A percentile compares a stretch with the other conserved stretches of the same genome.
Evolutionary conservation across 2,329 filamentous ascomycete species (phyloP).

Genomic region (Penicillium verrucosum): DNA sequence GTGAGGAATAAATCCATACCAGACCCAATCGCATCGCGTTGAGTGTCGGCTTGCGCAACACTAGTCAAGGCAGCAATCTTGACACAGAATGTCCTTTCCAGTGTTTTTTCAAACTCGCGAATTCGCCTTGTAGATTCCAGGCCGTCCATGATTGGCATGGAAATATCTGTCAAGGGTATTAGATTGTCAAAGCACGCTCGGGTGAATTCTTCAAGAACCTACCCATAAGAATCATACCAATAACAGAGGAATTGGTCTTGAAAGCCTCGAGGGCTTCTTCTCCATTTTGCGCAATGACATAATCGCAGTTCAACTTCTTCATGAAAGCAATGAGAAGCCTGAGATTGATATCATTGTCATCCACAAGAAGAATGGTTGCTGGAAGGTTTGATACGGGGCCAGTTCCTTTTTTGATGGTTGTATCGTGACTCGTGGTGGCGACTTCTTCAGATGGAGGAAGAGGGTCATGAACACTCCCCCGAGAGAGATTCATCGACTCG

Average conservation of each 20-base stretch:
- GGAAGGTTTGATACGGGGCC: neutral
- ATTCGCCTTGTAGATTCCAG: conserved; percentile 30
- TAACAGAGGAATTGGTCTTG: conserved; percentile 10
- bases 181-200: neutral
- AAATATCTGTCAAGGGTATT: conserved; percentile 26
- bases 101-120: conserved; percentile 22
- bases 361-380: conserved; percentile 31
- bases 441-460: neutral
- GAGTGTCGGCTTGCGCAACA: conserved; percentile 26
- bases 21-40: conserved; percentile 27
- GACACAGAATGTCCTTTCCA: neutral
- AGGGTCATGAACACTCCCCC: neutral
- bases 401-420: too few species aligned
- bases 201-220: neutral
- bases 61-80: conserved; percentile 30
- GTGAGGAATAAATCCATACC: conserved; percentile 33
- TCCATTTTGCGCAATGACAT: conserved; percentile 35
- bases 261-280: conserved; percentile 30
- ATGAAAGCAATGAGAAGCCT: conserved; percentile 31
- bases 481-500: neutral
- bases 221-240: conserved; percentile 20
- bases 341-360: conserved; percentile 38
- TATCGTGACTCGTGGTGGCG: neutral
- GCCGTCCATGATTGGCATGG: conserved; percentile 39
- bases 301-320: conserved; percentile 28